These are phyloP conservation scores for Eimeria praecox DNA, from an alignment of 169 alveolate genomes.

Conservation along the genomic window DNA sequence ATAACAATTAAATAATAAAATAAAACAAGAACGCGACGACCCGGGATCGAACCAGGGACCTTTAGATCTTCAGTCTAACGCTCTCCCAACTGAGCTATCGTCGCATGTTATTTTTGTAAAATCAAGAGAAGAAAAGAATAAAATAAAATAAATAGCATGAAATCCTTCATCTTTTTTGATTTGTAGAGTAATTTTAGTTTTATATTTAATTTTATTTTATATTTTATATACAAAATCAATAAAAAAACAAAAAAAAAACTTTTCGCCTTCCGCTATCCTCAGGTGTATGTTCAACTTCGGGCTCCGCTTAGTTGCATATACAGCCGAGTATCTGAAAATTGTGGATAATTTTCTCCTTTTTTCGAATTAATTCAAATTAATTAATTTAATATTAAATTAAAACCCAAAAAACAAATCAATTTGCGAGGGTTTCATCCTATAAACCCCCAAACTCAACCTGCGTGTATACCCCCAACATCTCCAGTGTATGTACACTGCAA, in stretches of 20 bases:
- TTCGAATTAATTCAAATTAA: background rate
- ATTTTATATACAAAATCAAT: too few relatives aligned
- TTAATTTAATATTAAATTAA: background rate
- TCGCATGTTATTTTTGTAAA: conserved; percentile 72
- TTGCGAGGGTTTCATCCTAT: background rate
- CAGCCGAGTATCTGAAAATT: too few relatives aligned
- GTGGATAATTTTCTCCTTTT: background rate
- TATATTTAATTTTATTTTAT: background rate
- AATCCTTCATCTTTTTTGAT: too few relatives aligned
- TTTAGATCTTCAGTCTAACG: conserved; percentile 98
- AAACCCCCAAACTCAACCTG: background rate
- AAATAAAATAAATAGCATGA: background rate
- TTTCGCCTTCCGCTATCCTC: too few relatives aligned
- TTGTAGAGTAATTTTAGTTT: too few relatives aligned
- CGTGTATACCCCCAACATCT: background rate
- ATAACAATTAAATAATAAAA: too few relatives aligned
- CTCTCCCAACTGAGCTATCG: conserved; percentile 98
- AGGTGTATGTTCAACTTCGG: too few relatives aligned
- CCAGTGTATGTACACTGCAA: background rate
- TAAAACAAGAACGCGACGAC: conserved; percentile 93
- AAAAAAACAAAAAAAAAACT: too few relatives aligned
- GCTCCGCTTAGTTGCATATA: too few relatives aligned
- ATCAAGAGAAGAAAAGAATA: background rate
- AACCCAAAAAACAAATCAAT: background rate
- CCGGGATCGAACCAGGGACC: conserved; percentile 98